Percentiles rank a stretch among this genome's conserved stretches.
Conservation (phyloP, 768 basidiomycete genomes). For the Pulveroboletus ravenelii region DNA sequence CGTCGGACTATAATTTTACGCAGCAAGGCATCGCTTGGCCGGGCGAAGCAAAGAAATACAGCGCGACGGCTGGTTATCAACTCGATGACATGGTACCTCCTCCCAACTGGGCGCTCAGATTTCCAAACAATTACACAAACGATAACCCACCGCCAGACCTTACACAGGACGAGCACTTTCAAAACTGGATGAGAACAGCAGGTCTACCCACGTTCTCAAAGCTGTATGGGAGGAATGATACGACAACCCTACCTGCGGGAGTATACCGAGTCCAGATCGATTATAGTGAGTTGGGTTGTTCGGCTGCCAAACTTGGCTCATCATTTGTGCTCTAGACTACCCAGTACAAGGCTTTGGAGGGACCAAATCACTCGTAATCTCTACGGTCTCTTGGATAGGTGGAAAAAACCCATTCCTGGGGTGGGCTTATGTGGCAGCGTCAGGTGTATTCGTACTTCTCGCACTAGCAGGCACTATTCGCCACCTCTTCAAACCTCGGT, state of each 20-base stretch:
- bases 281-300: slow-evolving; percentile 52
- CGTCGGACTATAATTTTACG: slow-evolving; percentile 65
- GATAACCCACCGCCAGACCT: slow-evolving; percentile 69
- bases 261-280: slow-evolving; percentile 70
- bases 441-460: slow-evolving; percentile 81
- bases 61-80: slow-evolving; percentile 50
- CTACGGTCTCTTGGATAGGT: slow-evolving; percentile 97
- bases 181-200: slow-evolving; percentile 99
- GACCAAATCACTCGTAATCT: slow-evolving; percentile 95
- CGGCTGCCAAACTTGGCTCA: not conserved
- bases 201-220: slow-evolving; percentile 97
- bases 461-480: slow-evolving; percentile 86
- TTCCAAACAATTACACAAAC: slow-evolving; percentile 68
- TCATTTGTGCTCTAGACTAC: slow-evolving; percentile 58
- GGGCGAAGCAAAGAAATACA: slow-evolving; percentile 90
- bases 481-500: slow-evolving; percentile 92
- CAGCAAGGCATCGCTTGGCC: slow-evolving; percentile 90
- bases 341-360: slow-evolving; percentile 89
- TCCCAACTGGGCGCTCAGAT: slow-evolving; percentile 82
- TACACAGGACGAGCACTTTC: slow-evolving; percentile 81
- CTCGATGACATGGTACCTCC: slow-evolving; percentile 78
- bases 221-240: slow-evolving; percentile 88
- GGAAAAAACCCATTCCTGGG: slow-evolving; percentile 98
- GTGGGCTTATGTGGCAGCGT: slow-evolving; percentile 93
- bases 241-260: slow-evolving; percentile 64